These are phyloP conservation scores for Murraya koenigii DNA, from an alignment of 345 rosid species.

Conservation along the genomic window DNA sequence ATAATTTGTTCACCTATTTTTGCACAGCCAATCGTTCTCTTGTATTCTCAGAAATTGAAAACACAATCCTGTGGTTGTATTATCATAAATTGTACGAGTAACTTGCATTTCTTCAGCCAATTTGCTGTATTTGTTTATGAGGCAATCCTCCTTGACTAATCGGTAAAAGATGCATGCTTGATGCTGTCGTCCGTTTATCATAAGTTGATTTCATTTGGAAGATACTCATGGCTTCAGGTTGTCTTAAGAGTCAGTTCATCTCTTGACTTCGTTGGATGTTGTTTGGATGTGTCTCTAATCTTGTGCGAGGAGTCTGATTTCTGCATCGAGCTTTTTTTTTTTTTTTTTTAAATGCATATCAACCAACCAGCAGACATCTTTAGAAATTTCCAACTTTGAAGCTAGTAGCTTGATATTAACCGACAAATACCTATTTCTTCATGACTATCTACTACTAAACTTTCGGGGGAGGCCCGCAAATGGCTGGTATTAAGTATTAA, in stretches of 20 bases:
- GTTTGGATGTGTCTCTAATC: background rate
- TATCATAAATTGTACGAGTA: background rate
- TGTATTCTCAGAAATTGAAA: constrained; percentile 4
- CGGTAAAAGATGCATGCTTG: background rate
- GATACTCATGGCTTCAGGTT: background rate
- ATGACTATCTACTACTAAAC: too few relatives aligned
- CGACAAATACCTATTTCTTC: too few relatives aligned
- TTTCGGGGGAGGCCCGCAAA: too few relatives aligned
- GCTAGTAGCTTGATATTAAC: too few relatives aligned
- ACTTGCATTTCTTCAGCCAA: background rate
- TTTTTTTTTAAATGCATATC: background rate
- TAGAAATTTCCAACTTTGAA: background rate
- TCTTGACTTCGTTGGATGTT: background rate
- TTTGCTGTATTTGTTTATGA: background rate
- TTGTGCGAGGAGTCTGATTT: background rate
- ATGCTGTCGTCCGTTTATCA: background rate
- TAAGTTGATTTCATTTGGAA: background rate
- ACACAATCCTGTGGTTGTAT: constrained; percentile 12
- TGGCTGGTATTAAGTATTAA: too few relatives aligned
- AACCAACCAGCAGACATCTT: background rate
- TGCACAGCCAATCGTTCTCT: constrained; percentile 17
- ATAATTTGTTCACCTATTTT: constrained; percentile 7
- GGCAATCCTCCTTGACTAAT: background rate
- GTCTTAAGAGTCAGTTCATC: background rate
- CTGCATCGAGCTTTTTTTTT: too few relatives aligned